Conservation (phyloP, 2,329 filamentous ascomycete genomes). For the Alternaria longipes region DNA sequence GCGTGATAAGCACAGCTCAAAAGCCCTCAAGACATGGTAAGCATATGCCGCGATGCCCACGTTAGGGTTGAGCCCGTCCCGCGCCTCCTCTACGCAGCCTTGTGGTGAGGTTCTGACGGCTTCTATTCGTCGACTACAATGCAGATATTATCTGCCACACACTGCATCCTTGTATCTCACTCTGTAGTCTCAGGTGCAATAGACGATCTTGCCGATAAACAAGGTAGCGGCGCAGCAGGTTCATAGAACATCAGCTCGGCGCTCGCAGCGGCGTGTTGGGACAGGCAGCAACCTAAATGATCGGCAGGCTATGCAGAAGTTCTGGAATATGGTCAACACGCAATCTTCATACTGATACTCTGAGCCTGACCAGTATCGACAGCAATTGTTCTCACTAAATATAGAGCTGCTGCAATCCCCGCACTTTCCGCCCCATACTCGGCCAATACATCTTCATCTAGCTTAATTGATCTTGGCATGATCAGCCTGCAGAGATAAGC, state of each 20-base stretch:
- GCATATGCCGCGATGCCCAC: background rate
- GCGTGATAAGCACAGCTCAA: conserved; percentile 7
- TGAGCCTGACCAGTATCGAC: background rate
- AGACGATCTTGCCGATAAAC: background rate
- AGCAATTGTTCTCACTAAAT: background rate
- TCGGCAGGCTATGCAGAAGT: conserved; percentile 1
- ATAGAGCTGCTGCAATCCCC: conserved; percentile 2
- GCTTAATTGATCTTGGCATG: background rate
- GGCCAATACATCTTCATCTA: conserved; percentile 10
- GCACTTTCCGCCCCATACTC: conserved; percentile 13
- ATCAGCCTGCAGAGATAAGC: conserved; percentile 1
- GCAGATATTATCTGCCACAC: background rate
- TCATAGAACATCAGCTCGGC: background rate
- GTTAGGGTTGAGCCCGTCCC: conserved; percentile 2
- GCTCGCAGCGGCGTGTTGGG: background rate
- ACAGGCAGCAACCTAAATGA: background rate
- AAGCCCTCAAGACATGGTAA: conserved; percentile 5
- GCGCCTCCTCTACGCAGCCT: background rate
- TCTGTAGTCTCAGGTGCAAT: background rate
- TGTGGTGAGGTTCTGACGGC: background rate
- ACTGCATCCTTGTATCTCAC: background rate
- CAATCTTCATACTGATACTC: background rate
- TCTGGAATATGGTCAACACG: background rate
- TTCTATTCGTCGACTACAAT: background rate
- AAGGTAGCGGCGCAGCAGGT: conserved; percentile 1